phyloP scores from a whole-genome alignment of 345 rosid species.

The Salix brachista region DNA sequence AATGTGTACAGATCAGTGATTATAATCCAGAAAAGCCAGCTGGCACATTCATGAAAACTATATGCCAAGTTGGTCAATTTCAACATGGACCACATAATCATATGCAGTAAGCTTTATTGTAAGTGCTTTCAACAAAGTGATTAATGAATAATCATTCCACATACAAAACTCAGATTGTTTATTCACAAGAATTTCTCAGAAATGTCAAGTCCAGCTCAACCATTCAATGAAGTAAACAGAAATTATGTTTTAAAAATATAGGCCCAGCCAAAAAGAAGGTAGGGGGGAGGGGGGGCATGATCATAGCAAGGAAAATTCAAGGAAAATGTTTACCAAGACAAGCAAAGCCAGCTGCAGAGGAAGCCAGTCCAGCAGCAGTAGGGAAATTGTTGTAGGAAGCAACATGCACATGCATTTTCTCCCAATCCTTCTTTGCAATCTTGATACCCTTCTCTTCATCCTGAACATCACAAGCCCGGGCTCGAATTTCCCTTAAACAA shows the following conservation, averaged over 20 bases:
- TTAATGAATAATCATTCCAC: neutral
- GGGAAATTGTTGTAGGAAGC: slow-evolving; percentile 95
- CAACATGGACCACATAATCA: neutral
- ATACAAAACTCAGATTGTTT: neutral
- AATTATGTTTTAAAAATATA: neutral
- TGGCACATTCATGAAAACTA: neutral
- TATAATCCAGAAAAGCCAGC: neutral
- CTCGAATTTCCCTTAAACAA: slow-evolving; percentile 81
- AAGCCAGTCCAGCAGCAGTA: slow-evolving; percentile 98
- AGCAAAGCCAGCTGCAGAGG: slow-evolving; percentile 98
- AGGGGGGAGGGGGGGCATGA: neutral
- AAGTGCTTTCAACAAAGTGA: neutral
- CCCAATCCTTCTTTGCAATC: slow-evolving; percentile 82
- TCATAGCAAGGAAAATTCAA: neutral
- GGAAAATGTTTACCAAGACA: slow-evolving; percentile 63
- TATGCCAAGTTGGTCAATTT: neutral
- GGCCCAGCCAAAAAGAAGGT: neutral
- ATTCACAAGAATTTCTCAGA: neutral
- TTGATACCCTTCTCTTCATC: slow-evolving; percentile 74
- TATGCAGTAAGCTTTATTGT: neutral
- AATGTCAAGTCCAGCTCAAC: neutral
- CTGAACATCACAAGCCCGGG: slow-evolving; percentile 71
- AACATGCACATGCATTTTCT: slow-evolving; percentile 69
- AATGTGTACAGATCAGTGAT: neutral
- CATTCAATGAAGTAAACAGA: neutral